Evolutionary conservation across 2,329 filamentous ascomycete species (phyloP), one percentile per base, ranked within the genome.

Genomic region (Talaromyces atroroseus): DNA sequence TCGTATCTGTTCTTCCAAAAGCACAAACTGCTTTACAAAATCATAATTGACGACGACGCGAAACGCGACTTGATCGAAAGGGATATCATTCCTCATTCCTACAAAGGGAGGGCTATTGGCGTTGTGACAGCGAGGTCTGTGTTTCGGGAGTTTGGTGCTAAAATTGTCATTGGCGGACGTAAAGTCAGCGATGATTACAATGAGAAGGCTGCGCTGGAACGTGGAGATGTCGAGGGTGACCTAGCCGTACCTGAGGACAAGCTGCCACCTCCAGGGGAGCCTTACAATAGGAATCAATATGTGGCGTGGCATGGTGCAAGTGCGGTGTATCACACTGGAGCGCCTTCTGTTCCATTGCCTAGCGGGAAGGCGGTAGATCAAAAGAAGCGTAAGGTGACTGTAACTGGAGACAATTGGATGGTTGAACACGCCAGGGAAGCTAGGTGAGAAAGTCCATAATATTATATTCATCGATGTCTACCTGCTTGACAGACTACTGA

Each of bases 1-100:
- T 96, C 92, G 62, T 99, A 99, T 69, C 83, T 99, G 24, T 96
- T 99, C 80, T 99, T 99, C 79, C 95, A 94, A 61, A 99, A 97
- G 75, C 94, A 99, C 74, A 89, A 89, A 70, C 87, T 91, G 66
- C 86, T 99, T 14, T 94, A 91, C 82, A 99, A 99, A 78, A 96
- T 99, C 67, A 96, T 99, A 66, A 90, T 97, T 56, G 91, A 92
- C 65, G 94, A 99, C 62, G 88, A 94, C n/a, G 92, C 95, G 74
- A 99, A 99, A 78, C 86, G 88, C 59, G 92, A 97, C 73, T 83
- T 99, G 77, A 99, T 99, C 68, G 90, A 95, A 64, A 86, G 94
- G 59, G 89, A 95, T 5, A 88, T 99, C 68, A 96, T 99, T 61
- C 94, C 94, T 1, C 94, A 96, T 77, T 96, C 91, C 26, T 99